Evolutionary conservation across 2,329 filamentous ascomycete genomes (phyloP).

Genomic region (Cytospora piceae): DNA sequence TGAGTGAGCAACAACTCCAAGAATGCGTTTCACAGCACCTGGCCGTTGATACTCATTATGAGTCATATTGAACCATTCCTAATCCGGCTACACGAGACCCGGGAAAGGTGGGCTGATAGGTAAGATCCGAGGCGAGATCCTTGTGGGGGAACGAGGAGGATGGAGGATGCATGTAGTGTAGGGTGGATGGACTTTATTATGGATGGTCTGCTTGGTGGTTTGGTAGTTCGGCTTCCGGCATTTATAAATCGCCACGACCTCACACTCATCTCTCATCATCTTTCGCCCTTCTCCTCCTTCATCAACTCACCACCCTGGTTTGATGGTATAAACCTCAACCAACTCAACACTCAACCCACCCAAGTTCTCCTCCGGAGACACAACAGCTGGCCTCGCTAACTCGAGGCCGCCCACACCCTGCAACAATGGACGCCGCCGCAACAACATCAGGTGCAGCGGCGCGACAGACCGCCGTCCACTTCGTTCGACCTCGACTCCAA

Average conservation of each 20-base stretch:
- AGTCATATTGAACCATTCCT: slow-evolving; percentile 24
- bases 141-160: neutral
- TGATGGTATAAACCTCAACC: slow-evolving; percentile 22
- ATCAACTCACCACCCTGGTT: slow-evolving; percentile 10
- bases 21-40: slow-evolving; percentile 8
- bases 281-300: neutral
- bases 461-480: slow-evolving; percentile 32
- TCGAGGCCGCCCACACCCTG: slow-evolving; percentile 37
- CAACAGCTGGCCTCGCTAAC: slow-evolving; percentile 35
- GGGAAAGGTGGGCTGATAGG: neutral
- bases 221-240: neutral
- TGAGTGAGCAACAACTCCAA: neutral
- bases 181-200: neutral
- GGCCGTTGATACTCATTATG: slow-evolving; percentile 18
- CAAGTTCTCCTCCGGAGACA: slow-evolving; percentile 15
- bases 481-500: slow-evolving; percentile 31
- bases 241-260: slow-evolving; percentile 15
- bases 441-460: slow-evolving; percentile 32
- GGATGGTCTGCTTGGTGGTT: neutral
- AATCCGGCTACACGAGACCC: neutral
- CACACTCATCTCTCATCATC: neutral
- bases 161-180: neutral
- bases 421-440: slow-evolving; percentile 38
- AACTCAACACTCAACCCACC: neutral
- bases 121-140: slow-evolving; percentile 1